phyloP scores from a whole-genome alignment of 768 basidiomycete genomes.

The Hygrophoropsis aurantiaca region DNA sequence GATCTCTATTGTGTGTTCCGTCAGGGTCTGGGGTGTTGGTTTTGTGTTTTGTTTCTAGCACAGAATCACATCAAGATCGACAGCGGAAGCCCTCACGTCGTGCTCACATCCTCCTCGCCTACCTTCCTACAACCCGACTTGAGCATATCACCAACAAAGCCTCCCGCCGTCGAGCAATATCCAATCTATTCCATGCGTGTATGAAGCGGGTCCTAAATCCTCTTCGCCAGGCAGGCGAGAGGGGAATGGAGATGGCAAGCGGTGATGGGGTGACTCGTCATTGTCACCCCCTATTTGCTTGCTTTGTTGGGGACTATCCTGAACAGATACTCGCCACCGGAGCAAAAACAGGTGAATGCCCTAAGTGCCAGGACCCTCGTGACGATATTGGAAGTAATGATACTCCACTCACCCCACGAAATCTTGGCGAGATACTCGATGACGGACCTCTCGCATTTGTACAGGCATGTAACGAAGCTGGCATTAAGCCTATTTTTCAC shows the following conservation, averaged over 20 bases:
- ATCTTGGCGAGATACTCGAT: not conserved
- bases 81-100: constrained; percentile 28
- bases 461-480: constrained; percentile 5
- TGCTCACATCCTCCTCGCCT: constrained; percentile 9
- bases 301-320: constrained; percentile 17
- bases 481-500: constrained; percentile 15
- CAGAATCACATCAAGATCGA: too few relatives aligned
- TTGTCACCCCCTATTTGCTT: constrained; percentile 21
- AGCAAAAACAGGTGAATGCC: constrained; percentile 15
- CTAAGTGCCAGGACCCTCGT: constrained; percentile 4
- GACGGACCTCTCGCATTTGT: not conserved
- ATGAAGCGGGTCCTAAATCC: constrained; percentile 29
- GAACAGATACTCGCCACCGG: constrained; percentile 15
- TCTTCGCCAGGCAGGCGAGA: constrained; percentile 23
- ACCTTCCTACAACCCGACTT: constrained; percentile 8
- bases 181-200: constrained; percentile 39
- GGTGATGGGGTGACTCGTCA: constrained; percentile 41
- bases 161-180: constrained; percentile 19
- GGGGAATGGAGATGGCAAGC: constrained; percentile 31
- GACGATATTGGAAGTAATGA: not conserved
- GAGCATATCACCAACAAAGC: constrained; percentile 11
- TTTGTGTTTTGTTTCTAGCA: too few relatives aligned
- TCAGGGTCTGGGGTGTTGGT: too few relatives aligned
- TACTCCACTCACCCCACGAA: not conserved
- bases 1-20: too few relatives aligned